These are phyloP conservation scores for Akanthomyces uredinophilus DNA, from an alignment of 2,329 filamentous ascomycete genomes.

Conservation along the genomic window DNA sequence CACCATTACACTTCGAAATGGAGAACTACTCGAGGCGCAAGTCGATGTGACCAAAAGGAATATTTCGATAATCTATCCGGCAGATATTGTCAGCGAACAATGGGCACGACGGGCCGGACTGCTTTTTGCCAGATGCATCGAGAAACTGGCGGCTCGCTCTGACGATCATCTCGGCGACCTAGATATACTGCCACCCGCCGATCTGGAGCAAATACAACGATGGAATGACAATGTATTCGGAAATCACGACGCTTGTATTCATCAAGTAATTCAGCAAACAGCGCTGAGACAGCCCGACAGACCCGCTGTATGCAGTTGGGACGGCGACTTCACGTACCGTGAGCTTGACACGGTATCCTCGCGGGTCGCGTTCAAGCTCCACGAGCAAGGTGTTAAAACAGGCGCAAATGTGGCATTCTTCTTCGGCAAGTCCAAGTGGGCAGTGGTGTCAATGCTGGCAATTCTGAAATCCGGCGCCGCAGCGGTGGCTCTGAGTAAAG, in stretches of 20 bases:
- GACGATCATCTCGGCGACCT: not conserved
- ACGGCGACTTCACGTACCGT: not conserved
- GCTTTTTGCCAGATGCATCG: not conserved
- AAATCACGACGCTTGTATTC: not conserved
- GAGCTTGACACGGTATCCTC: conserved; percentile 26
- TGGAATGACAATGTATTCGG: not conserved
- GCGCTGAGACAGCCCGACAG: not conserved
- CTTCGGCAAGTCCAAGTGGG: conserved; percentile 38
- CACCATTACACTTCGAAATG: not conserved
- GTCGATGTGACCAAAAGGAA: not conserved
- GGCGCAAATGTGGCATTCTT: conserved; percentile 32
- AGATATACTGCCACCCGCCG: not conserved
- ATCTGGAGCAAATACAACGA: not conserved
- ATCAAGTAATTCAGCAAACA: not conserved
- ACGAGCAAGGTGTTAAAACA: conserved; percentile 26
- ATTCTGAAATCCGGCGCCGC: conserved; percentile 28
- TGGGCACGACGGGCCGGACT: not conserved
- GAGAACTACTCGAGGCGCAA: not conserved
- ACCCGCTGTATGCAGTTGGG: not conserved
- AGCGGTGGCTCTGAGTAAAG: not conserved
- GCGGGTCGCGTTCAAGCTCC: conserved; percentile 30
- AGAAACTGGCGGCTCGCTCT: not conserved
- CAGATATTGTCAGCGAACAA: not conserved
- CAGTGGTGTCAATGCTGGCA: conserved; percentile 42
- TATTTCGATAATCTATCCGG: not conserved